Percentiles rank a stretch among this genome's conserved stretches.
Conservation (phyloP, 2,329 filamentous ascomycete species). For the Diaporthe eres region DNA sequence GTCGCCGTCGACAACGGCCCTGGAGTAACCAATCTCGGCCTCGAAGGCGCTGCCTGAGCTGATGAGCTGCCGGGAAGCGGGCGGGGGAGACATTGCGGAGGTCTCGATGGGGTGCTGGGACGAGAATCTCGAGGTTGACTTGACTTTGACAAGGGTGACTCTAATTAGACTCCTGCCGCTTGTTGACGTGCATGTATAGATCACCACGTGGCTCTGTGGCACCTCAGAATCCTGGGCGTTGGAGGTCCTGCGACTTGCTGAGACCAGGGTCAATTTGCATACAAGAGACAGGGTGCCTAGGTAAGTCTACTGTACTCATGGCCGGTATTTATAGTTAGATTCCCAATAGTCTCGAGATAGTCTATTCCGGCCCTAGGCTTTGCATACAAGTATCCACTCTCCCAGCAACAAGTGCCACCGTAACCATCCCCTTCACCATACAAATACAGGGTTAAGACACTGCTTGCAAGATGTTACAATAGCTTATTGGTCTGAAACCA, state of each 20-base stretch:
- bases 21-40: slow-evolving; percentile 67
- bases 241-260: not conserved
- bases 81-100: slow-evolving; percentile 15
- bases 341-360: not conserved
- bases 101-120: not conserved
- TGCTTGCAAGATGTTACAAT: not conserved
- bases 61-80: slow-evolving; percentile 50
- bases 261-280: not conserved
- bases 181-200: slow-evolving; percentile 14
- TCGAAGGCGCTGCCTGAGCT: slow-evolving; percentile 67
- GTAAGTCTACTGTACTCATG: not conserved
- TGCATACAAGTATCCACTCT: not conserved
- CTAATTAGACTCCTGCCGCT: not conserved
- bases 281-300: not conserved
- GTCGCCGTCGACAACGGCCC: slow-evolving; percentile 64
- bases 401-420: not conserved
- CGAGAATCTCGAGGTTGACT: not conserved
- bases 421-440: no score
- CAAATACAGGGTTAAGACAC: not conserved
- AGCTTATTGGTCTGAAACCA: not conserved
- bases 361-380: not conserved
- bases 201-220: slow-evolving; percentile 25
- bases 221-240: slow-evolving; percentile 1
- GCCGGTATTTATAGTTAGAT: not conserved
- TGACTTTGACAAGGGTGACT: not conserved